Evolutionary conservation across 768 basidiomycete species (phyloP), one percentile per base, ranked within the genome.

Genomic region (Mycena indigotica): DNA sequence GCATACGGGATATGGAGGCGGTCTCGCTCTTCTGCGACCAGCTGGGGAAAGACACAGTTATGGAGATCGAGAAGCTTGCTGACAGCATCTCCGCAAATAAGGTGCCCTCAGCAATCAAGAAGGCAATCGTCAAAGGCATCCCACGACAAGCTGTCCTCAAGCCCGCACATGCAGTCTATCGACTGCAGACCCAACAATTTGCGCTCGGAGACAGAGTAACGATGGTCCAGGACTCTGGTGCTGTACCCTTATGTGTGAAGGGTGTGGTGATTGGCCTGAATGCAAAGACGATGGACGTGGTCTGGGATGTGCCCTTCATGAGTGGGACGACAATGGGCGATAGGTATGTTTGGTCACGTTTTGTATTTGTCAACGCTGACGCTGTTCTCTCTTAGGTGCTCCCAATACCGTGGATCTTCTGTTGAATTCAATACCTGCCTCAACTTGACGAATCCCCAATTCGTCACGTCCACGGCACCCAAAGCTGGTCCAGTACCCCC

Each of bases 241-340:
- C 89, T 29, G 95, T 98, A 0, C 94, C 95, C 1, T 77, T 98
- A 15, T 86, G 87, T 1, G 88, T 87, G 51, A 98, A 96, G 73
- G 97, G 97, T 21, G 93, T 96, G 16, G 95, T 98, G 24, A 84
- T 98, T 52, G 93, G 95, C 15, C 73, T 99, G 66, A 92, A 88
- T 65, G 74, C 87, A 2, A 91, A 88, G 67, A 85, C 89, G 3
- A 89, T 98, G 83, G 97, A 98, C 70, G 89, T 98, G 23, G 83
- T 96, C 0, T 98, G 97, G 92, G 97, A 99, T 70, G 87, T 89
- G 23, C 82, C 93, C 1, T 98, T 99, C 74, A 92, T 99, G 85
- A 87, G 93, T 21, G 97, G 97, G 5, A 80, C 83, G 2, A 97
- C 91, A 0, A 76, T 98, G 12, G 86, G 87, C 3, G 92, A 91